Evolutionary conservation across 2,329 filamentous ascomycete species (phyloP), one percentile per base, ranked within the genome.

Genomic region (Blastomyces emzantsi): DNA sequence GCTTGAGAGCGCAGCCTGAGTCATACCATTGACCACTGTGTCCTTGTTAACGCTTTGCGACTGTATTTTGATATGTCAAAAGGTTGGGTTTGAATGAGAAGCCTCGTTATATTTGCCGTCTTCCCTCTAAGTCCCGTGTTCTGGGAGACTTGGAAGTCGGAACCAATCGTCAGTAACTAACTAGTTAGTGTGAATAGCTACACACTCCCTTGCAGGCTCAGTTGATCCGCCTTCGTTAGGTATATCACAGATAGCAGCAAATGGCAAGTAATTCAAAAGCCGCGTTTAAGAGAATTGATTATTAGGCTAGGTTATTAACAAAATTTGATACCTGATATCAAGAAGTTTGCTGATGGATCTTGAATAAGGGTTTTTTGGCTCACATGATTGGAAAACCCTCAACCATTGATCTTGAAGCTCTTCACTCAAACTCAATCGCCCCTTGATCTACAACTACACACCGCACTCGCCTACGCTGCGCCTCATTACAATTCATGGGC

Each of bases 21-120:
- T 47, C 43, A 22, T 17, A 47, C n/a, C 19, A n/a, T 22, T 6
- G 19, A n/a, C 15, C 17, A 7, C 19, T 17, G 3, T 6, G 17
- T 43, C 41, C 41, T 15, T 43, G 41, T 15, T 19, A 43, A 5
- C 19, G 19, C 2, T n/a, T 84, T 0, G 87, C 84, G 74, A 15
- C 9, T 15, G 28, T 51, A 51, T 51, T 25, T 51, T 0, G 22
- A 51, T 28, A 51, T 51, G 47, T 6, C 25, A 13, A 47, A 47
- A 9, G 43, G 22, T 8, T 7, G 33, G 1, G 9, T 36, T 36
- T 36, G 33, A 36, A 6, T 11, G 33, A 33, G 30, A 3, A 33
- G 33, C 33, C 33, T 36, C 9, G 6, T 7, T 45, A n/a, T 28
- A 25, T 49, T 49, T 49, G 47, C n/a, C 13, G 3, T 49, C 9